Base-by-base conservation (phyloP, 2,329 filamentous ascomycete species). In the Tolypocladium sp. region DNA sequence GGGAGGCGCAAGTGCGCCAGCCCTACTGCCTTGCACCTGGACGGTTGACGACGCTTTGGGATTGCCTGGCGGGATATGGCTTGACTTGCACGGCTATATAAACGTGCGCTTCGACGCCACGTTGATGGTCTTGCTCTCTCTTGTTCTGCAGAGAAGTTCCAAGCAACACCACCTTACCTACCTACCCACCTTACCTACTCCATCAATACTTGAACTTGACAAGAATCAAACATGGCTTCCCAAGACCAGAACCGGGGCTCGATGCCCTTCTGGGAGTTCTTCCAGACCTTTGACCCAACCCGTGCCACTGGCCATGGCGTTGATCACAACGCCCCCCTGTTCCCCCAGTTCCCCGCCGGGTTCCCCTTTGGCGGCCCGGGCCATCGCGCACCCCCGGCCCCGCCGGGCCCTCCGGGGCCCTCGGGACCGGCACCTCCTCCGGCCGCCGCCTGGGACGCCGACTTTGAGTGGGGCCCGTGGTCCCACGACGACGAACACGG, bases 261-360 rank as follows among this genome's bases (percentile, higher is more conserved):
- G n/a, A 13, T 41, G 51, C 52, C 57, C 60, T 68, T 70, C 53
- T 71, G 69, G 70, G 69, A 76, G 58, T 76, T 74, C 58, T 55
- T 75, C 63, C 70, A 70, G 60, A 67, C 68, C 27, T 62, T 73
- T 38, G 69, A 72, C 60, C 69, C 71, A 27, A 67, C 65, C 49
- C 65, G 66, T 44, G 58, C 59, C 49, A 63, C 69, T 41, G 73
- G 75, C 49, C 67, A 68, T 22, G 74, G 76, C 54, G 71, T 76
- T 58, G 76, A 77, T 59, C 74, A 75, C 61, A 64, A 68, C 42
- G 66, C 64, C 40, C 59, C 66, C 37, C 64, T 63, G 58, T 62
- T 65, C 52, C 61, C 63, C 52, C 60, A 57, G 57, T 69, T 70
- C 57, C 66, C 67, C 42, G 59, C 66, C 1, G 72, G 71, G 30